Conservation (phyloP, 805 yeast genomes). For the Monosporozyma unispora region DNA sequence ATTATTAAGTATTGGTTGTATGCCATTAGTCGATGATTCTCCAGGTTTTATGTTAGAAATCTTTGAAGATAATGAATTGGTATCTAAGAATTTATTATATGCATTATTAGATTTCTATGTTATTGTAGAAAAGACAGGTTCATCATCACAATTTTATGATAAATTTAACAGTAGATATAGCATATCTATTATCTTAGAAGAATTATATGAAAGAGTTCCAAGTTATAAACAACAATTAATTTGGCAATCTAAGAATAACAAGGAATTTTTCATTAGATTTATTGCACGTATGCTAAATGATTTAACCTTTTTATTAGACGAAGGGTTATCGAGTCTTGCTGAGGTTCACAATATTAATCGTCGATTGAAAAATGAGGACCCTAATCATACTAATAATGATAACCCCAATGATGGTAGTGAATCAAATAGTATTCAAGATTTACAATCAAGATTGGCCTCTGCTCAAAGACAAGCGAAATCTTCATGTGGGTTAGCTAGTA, state of each 20-base stretch:
- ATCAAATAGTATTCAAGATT: constrained; percentile 51
- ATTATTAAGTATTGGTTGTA: constrained; percentile 64
- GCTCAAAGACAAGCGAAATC: constrained; percentile 75
- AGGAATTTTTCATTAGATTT: constrained; percentile 82
- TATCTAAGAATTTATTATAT: constrained; percentile 60
- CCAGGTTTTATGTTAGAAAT: constrained; percentile 69
- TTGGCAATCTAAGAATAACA: constrained; percentile 54
- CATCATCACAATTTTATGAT: constrained; percentile 90
- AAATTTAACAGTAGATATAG: constrained; percentile 87
- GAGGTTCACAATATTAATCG: constrained; percentile 66
- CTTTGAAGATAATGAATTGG: constrained; percentile 54
- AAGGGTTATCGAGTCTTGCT: constrained; percentile 69
- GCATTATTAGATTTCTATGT: constrained; percentile 86
- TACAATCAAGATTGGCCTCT: constrained; percentile 43
- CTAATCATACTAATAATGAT: neutral
- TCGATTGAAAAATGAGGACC: constrained; percentile 3
- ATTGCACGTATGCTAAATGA: constrained; percentile 94
- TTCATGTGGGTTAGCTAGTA: constrained; percentile 72
- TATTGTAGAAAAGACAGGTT: constrained; percentile 92
- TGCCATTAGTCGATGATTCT: constrained; percentile 43
- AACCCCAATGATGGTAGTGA: constrained; percentile 24
- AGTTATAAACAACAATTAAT: constrained; percentile 60
- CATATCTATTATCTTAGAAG: constrained; percentile 73
- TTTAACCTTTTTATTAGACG: constrained; percentile 84
- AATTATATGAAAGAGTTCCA: constrained; percentile 63